Conservation (phyloP, 1,284 basidiomycete genomes). For the Tilletia horrida region DNA sequence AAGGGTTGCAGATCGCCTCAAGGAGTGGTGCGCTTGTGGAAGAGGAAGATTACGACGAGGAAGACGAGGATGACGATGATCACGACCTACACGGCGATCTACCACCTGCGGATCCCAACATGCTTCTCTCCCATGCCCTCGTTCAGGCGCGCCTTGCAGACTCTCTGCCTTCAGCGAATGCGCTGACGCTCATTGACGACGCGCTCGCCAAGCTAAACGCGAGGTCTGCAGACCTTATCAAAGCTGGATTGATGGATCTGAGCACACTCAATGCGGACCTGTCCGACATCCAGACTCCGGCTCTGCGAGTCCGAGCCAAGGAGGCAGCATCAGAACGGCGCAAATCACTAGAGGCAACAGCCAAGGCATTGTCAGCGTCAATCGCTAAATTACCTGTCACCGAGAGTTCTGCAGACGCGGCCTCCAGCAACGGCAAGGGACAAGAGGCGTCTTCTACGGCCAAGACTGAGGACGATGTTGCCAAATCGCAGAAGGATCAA, state of each 20-base stretch:
- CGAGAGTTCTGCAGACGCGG: no score
- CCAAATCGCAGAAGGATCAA: no score
- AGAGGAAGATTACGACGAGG: slow-evolving; percentile 3
- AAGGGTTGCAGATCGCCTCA: no score
- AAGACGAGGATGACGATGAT: slow-evolving; percentile 33
- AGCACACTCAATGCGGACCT: slow-evolving; percentile 31
- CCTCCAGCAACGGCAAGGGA: no score
- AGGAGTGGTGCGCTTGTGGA: no score
- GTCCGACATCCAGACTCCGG: neutral
- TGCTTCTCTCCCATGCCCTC: slow-evolving; percentile 49
- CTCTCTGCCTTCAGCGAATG: slow-evolving; percentile 43
- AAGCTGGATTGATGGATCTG: slow-evolving; percentile 23
- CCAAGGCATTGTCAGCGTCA: no score
- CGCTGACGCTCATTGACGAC: slow-evolving; percentile 42
- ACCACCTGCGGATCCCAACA: slow-evolving; percentile 27
- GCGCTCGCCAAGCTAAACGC: slow-evolving; percentile 22
- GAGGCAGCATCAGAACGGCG: no score
- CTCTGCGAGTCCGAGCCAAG: neutral
- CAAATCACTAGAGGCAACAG: no score
- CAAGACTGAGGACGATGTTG: no score
- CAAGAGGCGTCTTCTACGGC: no score
- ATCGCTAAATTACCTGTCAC: no score
- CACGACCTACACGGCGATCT: neutral
- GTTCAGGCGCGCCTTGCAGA: slow-evolving; percentile 45
- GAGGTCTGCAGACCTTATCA: neutral